Conservation (phyloP, 306 rosid genomes). For the Sechiopsis laciniata region DNA sequence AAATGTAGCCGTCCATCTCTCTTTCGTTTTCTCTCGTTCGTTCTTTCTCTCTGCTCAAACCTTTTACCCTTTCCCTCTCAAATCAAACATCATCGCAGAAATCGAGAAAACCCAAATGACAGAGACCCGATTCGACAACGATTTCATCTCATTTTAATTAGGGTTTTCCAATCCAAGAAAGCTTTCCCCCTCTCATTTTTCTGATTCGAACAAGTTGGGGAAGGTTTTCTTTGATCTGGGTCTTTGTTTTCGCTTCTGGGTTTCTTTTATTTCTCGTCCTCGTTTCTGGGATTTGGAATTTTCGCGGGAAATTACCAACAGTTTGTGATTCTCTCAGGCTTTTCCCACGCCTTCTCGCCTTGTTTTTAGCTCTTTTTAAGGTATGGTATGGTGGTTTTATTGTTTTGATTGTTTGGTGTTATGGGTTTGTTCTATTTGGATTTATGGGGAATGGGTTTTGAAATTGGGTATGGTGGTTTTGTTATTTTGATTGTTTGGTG, state of each 20-base stretch:
- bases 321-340: slow-evolving; percentile 24
- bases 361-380: slow-evolving; percentile 30
- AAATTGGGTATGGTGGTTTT: background rate
- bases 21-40: slow-evolving; percentile 12
- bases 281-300: background rate
- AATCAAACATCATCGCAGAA: slow-evolving; percentile 19
- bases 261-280: background rate
- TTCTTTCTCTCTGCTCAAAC: slow-evolving; percentile 16
- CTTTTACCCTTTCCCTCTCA: slow-evolving; percentile 14
- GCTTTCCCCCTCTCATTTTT: slow-evolving; percentile 10
- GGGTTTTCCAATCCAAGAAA: slow-evolving; percentile 36
- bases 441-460: background rate
- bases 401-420: background rate
- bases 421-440: background rate
- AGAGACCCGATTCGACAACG: slow-evolving; percentile 16
- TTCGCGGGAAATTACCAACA: slow-evolving; percentile 18
- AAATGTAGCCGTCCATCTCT: slow-evolving; percentile 20
- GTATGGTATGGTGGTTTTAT: slow-evolving; percentile 24
- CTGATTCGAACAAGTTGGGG: slow-evolving; percentile 28
- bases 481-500: too few species aligned
- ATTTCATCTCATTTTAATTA: slow-evolving; percentile 11
- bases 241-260: background rate
- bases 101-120: slow-evolving; percentile 21
- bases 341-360: slow-evolving; percentile 29
- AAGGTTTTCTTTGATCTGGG: slow-evolving; percentile 3